Evolutionary conservation across 352 stramenopile genomes (phyloP), one percentile per base, ranked within the genome.

Genomic region (Globisporangium recalcitrans): DNA sequence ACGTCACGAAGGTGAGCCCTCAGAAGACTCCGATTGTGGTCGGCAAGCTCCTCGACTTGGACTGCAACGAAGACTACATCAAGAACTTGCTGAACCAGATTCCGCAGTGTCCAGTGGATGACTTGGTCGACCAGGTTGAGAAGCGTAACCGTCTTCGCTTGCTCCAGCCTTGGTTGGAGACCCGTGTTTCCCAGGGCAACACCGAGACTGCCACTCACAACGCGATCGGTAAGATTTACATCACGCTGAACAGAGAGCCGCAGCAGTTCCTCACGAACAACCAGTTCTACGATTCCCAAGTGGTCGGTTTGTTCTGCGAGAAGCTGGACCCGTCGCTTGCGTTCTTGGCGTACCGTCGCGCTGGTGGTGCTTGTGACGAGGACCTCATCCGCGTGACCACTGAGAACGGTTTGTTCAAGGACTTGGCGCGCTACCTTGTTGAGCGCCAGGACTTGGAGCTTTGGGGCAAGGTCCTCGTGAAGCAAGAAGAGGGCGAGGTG

Each of bases 141-240:
- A 98, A 97, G 69, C 90, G 98, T 56, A 99, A 99, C 83, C 96
- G 97, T 62, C 88, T 99, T 61, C 94, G 97, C 63, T 82, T 99
- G 64, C 80, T 99, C 36, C 97, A 99, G 82, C 96, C 96, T 36
- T 99, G 97, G 97, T 88, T 99, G 32, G 98, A 99, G 83, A 98
- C 96, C 24, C 96, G 97, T 74, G 95, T 99, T 60, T 93, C 97
- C 16, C 98, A 98, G 75, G 97, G 97, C 62, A 99, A 98, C 77
- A 99, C 96, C 13, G 97, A 99, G 70, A 95, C 96, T 27, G 96
- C 96, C 36, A 99, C 97, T 16, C 98, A 99, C 87, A 99, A 99
- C 74, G 97, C 97, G 40, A 95, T 99, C 51, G 98, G 97, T 76
- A 99, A 99, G 91, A 99, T 99, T 78, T 99, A 99, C 87, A 97